A percentile compares a stretch with the other conserved stretches of the same genome.
Evolutionary conservation across 1,284 basidiomycete genomes (phyloP).

Genomic region (Neonothopanus nambi): DNA sequence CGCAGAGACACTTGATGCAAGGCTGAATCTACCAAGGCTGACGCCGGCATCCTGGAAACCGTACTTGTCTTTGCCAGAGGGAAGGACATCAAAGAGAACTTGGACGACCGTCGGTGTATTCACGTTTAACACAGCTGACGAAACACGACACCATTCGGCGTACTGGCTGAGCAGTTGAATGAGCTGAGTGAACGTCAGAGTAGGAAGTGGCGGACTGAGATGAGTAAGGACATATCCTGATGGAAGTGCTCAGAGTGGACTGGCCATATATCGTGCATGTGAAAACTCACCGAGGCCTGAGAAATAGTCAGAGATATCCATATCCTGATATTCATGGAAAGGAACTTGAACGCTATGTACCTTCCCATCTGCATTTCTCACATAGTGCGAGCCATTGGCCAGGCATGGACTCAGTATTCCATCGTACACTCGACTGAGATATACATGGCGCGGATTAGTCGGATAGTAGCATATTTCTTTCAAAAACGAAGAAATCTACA

Average conservation of each 20-base stretch:
- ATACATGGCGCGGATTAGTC: not conserved
- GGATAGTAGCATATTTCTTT: conserved; percentile 8
- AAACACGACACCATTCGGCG: conserved; percentile 20
- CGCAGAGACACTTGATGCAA: conserved; percentile 19
- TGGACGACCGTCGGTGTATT: conserved; percentile 25
- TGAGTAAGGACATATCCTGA: conserved; percentile 19
- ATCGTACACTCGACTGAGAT: conserved; percentile 9
- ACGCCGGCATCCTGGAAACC: not conserved
- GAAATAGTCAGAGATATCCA: conserved; percentile 18
- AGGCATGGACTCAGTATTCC: conserved; percentile 16
- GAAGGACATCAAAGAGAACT: conserved; percentile 9
- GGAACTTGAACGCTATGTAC: conserved; percentile 11
- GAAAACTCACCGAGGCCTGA: conserved; percentile 16
- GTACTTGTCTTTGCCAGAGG: not conserved
- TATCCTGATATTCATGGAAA: conserved; percentile 14
- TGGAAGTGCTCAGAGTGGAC: not conserved
- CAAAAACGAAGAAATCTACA: conserved; percentile 7
- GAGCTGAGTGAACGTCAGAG: conserved; percentile 10
- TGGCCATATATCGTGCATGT: not conserved
- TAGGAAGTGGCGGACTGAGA: not conserved
- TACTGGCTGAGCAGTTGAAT: conserved; percentile 13
- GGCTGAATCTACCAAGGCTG: conserved; percentile 12
- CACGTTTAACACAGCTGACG: conserved; percentile 13
- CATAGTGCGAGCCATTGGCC: conserved; percentile 7
- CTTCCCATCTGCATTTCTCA: not conserved